Evolutionary conservation across 2,329 filamentous ascomycete genomes (phyloP), one percentile per base, ranked within the genome.

Genomic region (Talaromyces sp.): DNA sequence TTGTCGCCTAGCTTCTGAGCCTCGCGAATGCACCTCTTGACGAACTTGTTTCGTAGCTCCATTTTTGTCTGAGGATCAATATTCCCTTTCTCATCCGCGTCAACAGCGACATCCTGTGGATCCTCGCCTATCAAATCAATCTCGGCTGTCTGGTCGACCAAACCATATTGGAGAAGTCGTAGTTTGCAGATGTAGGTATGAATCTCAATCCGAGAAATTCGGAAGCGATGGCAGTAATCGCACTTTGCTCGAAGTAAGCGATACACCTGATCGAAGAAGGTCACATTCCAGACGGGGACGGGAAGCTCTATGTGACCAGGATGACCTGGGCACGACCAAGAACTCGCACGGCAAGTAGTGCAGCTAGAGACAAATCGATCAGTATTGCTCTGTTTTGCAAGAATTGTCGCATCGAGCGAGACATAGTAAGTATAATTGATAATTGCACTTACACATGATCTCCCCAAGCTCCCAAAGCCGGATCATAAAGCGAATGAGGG

Each of bases 291-390:
- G 61, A 97, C 91, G 56, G 91, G 92, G 13, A 93, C 90, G 15
- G 95, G 93, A 13, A 99, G 88, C 72, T 97, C 92, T 76, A 99
- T 96, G 75, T 99, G 95, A 62, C 95, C 96, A 66, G 90, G 87
- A 81, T 99, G 96, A 65, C 96, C 96, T 7, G 94, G 92, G 76
- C 96, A 99, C 71, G 87, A 87, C 74, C 88, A 86, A 67, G 89
- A 89, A 73, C 89, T 90, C 70, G 96, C 85, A 70, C 94, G 92
- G 81, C 95, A 99, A 77, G 95, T 99, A 72, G 92, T 86, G 81
- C 95, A 99, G 74, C 92, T 96, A 71, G n/a, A 33, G 10, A 56
- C 52, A 2, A 37, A 22, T 56, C n/a, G 8, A 56, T 56, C 33
- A 56, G 52, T 22, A 13, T 15, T 22, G 31, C 35, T 19, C 31